Base-by-base conservation (phyloP, 371 early-diverging fungal species). In the Mortierella sp. region DNA sequence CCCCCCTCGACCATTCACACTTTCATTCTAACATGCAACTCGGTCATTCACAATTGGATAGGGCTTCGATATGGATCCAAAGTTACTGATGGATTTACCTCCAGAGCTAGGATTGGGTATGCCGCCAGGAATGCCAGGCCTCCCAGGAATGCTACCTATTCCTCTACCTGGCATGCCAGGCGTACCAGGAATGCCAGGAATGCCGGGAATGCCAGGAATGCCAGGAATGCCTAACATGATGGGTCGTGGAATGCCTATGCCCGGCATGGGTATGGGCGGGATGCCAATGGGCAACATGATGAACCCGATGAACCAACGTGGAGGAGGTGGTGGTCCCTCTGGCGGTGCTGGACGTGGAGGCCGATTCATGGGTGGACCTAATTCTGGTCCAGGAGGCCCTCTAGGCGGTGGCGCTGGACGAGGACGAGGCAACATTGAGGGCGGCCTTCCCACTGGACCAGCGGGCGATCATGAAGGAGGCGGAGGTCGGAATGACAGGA, bases 281-380 rank as follows among this genome's bases (percentile, higher is more conserved):
- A 76, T 76, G 73, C 63, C 67, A 14, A 69, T 67, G 60, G 63
- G 63, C 31, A 67, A 67, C 22, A 74, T 76, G 70, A 76, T 76
- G 77, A 76, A 68, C 55, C 62, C 60, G 17, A 76, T 76, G 76
- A 76, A 76, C 54, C 63, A 68, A n/a, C 57, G 67, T 34, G 66
- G 67, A 31, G 66, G 31, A 9, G 71, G 60, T 8, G 47, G 49
- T 21, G n/a, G n/a, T n/a, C n/a, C n/a, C n/a, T n/a, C n/a, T n/a
- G n/a, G n/a, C n/a, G 64, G 76, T 22, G 61, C 53, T 22, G 74
- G 74, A 51, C 63, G 59, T 29, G 64, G 58, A 1, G 63, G 65
- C 2, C 58, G 70, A 24, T 71, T 65, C 29, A 54, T 65, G 62
- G 60, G 63, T 24, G 67, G 63, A 5, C 64, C 68, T 17, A 41